Base-by-base conservation (phyloP, 129 eudicot genomes). In the Chrysanthemum makinoi region DNA sequence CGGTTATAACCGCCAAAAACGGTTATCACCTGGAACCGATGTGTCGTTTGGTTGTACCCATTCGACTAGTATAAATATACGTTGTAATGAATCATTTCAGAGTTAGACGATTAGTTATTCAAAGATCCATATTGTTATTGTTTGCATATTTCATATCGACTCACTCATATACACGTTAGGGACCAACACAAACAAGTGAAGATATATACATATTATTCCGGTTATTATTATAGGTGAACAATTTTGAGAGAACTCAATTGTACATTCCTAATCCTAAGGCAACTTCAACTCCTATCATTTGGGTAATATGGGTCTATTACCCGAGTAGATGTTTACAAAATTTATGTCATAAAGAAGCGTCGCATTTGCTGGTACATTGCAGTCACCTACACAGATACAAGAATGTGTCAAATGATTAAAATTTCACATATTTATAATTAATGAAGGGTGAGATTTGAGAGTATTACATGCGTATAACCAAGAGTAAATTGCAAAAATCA, bases 351-450 rank as follows among this genome's bases (percentile, higher is more conserved):
- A 88, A 0, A 88, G 83, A 49, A 92, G 98, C 24, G 98, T 88
- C 43, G 96, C 98, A 77, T 92, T 92, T 24, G 79, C 98, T 35
- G 98, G 98, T 74, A 88, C 80, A 80, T 92, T 92, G 84, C 98
- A 92, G 75, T 92, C 96, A 75, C 98, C 98, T 88, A 80, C 15
- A 51, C 24, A 70, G 52, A 76, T 46, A 17, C 49, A 43, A 22
- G 15, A 68, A 77, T 15, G n/a, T 48, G 15, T 61, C 72, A 55
- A 46, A 16, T 54, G 49, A 50, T 39, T 39, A 7, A 39, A 7
- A 39, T 51, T 14, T 55, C 14, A 35, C n/a, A 50, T 48, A 19
- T 60, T 50, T 26, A 46, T 4, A 39, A 17, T 51, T 51, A 12
- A 1, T 8, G 3, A 50, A 50, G 16, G 16, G 55, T 15, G 3